Conservation (phyloP, 2,329 filamentous ascomycete genomes). For the Fusarium clavum region DNA sequence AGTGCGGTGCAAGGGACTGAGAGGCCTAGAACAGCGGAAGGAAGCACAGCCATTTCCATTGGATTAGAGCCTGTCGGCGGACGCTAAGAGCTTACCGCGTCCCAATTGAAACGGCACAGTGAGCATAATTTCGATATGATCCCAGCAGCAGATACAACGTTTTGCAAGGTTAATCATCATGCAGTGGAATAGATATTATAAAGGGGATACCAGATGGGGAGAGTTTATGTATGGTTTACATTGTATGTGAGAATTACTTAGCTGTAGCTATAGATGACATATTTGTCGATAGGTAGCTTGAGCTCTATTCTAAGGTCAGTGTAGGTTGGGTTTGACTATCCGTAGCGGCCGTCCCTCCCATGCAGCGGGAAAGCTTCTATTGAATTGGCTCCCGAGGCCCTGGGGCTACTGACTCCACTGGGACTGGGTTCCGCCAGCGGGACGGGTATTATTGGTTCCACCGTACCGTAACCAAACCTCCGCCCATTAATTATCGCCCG, state of each 20-base stretch:
- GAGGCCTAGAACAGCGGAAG: not conserved
- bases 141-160: conserved; percentile 4
- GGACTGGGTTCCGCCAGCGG: conserved; percentile 16
- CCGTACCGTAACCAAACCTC: not conserved
- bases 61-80: not conserved
- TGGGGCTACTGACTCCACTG: not conserved
- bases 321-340: not conserved
- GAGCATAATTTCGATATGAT: conserved; percentile 19
- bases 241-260: not conserved
- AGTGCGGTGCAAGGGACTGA: conserved; percentile 18
- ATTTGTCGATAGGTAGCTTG: not conserved
- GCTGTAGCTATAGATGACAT: not conserved
- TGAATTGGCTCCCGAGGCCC: conserved; percentile 28
- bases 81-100: conserved; percentile 30
- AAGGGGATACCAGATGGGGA: not conserved
- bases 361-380: conserved; percentile 15
- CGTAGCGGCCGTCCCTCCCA: conserved; percentile 18
- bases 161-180: conserved; percentile 23
- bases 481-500: not conserved
- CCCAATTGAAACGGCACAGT: conserved; percentile 18
- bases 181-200: conserved; percentile 6
- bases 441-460: conserved; percentile 26
- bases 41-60: not conserved
- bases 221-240: not conserved
- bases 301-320: not conserved